These are phyloP conservation scores for Diutina ranongensis DNA, from an alignment of 1,139 yeast species.

Conservation along the genomic window DNA sequence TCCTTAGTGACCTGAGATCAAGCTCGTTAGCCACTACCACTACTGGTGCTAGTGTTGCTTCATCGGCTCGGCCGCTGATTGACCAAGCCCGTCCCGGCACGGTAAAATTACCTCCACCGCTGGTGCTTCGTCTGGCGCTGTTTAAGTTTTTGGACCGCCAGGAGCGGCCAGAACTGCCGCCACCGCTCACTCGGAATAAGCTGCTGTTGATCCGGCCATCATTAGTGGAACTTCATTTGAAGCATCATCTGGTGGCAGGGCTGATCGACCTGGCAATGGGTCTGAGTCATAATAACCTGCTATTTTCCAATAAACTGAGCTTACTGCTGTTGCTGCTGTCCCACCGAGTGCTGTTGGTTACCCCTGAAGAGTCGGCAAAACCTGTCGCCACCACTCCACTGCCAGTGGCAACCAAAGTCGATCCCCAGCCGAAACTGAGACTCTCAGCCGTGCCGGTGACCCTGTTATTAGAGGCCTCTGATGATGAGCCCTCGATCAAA, in stretches of 20 bases:
- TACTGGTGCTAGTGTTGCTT: too few relatives aligned
- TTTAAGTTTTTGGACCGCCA: constrained; percentile 3
- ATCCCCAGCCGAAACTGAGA: neutral
- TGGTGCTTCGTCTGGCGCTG: constrained; percentile 1
- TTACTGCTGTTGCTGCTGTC: constrained; percentile 5
- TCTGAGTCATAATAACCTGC: neutral
- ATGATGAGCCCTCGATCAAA: neutral
- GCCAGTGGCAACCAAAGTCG: neutral
- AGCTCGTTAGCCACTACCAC: neutral
- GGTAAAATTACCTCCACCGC: constrained; percentile 2
- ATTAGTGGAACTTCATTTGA: neutral
- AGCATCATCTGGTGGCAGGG: constrained; percentile 2
- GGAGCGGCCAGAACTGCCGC: constrained; percentile 4
- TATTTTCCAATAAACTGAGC: constrained; percentile 4
- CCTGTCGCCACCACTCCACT: neutral
- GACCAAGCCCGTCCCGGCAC: neutral
- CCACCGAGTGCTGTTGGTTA: neutral
- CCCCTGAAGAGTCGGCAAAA: neutral
- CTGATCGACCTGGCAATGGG: constrained; percentile 5
- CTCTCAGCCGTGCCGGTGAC: neutral
- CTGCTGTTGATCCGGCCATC: constrained; percentile 4
- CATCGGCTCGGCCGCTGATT: neutral
- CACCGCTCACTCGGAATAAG: neutral
- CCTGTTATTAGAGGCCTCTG: neutral
- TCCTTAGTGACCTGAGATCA: neutral